Base-by-base conservation (phyloP, 331 rosid species). In the Pyrus hybrid region DNA sequence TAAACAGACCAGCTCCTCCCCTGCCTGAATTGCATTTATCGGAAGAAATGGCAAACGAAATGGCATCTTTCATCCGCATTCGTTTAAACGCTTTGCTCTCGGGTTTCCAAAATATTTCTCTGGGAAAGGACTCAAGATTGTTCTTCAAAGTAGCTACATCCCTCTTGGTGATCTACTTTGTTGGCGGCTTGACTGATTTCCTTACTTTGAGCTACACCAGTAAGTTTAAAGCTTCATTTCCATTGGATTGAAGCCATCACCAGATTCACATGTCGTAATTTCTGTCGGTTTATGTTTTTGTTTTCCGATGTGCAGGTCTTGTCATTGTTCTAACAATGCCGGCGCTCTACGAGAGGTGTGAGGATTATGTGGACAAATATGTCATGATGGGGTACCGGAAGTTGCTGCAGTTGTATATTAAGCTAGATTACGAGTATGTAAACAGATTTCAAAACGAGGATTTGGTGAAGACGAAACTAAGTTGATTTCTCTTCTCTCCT, bases 1-100 rank as follows among this genome's bases (percentile, higher is more conserved):
- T 51, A 81, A 75, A 76, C 88, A 95, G 99, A 77, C 99, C 98
- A 2, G 89, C 99, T 70, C 97, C 97, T 63, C 98, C 97, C 67
- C 90, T 95, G 70, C 99, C 99, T 12, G 82, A 84, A 41, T 77
- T 95, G 86, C 88, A 89, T 75, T 77, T 92, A 16, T 86, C 97
- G 63, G 96, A 95, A 79, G 99, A 92, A 88, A 83, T 83, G 81
- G 96, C 86, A 35, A 86, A 89, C 17, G 96, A 85, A 84, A 84
- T 79, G 20, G 89, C 90, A 28, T 25, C 83, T 78, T 85, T 89
- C 78, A 60, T 92, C 69, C 86, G 90, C 41, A 72, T 64, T 70
- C 83, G 30, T 72, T 84, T 91, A 21, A 95, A 95, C 70, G 70
- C 74, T 64, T 68, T 92, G 61, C 88, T 95, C 58, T 83, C 88